A percentile compares a stretch with the other conserved stretches of the same genome.
Conservation (phyloP, 352 stramenopile genomes). For the Phytophthora capsici region DNA sequence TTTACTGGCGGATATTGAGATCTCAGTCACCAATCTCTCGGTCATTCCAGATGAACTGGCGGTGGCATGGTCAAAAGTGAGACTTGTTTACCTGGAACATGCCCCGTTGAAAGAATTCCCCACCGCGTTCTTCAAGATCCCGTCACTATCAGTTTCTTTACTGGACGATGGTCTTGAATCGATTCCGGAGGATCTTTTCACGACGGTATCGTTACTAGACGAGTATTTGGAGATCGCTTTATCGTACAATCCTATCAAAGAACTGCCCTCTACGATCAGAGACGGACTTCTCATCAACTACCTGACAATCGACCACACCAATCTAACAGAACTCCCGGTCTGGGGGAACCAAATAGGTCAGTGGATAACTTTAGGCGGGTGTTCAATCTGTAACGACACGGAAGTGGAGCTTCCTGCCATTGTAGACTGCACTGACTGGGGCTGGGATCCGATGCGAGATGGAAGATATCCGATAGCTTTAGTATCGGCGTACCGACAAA, state of each 20-base stretch:
- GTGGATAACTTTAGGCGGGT: constrained; percentile 17
- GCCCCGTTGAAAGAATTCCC: constrained; percentile 40
- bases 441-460: constrained; percentile 18
- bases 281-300: constrained; percentile 35
- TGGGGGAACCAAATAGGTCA: constrained; percentile 37
- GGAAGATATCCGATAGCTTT: constrained; percentile 21
- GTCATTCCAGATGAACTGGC: constrained; percentile 35
- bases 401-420: background rate
- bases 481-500: constrained; percentile 12
- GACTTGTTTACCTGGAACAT: constrained; percentile 46
- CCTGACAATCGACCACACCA: constrained; percentile 40
- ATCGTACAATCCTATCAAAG: constrained; percentile 37
- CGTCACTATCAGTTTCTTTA: constrained; percentile 34
- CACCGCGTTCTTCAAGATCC: constrained; percentile 29
- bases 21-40: constrained; percentile 46
- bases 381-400: constrained; percentile 20
- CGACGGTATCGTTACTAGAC: constrained; percentile 11
- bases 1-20: constrained; percentile 56
- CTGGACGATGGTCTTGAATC: constrained; percentile 28
- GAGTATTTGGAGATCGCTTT: constrained; percentile 39
- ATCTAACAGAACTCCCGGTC: constrained; percentile 28
- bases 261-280: constrained; percentile 26
- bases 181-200: constrained; percentile 33
- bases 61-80: constrained; percentile 30
- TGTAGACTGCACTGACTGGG: constrained; percentile 13